Base-by-base conservation (phyloP, 352 stramenopile species). In the Phytophthora ohioensis region DNA sequence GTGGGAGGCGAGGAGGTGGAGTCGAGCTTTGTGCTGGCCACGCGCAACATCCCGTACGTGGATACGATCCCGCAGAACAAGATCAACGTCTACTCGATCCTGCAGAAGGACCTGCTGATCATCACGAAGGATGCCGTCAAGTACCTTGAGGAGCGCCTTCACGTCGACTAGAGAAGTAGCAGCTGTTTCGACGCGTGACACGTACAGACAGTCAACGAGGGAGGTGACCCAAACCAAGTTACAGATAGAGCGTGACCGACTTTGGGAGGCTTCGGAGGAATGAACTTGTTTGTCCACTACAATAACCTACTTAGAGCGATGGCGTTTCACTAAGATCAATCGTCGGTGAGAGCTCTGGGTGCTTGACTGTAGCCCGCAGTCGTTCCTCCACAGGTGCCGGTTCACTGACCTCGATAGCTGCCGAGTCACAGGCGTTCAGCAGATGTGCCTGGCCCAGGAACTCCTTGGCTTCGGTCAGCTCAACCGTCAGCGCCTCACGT, bases 1-100 rank as follows among this genome's bases (percentile, higher is more conserved):
- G 79, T 96, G 17, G 87, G 91, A 53, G 82, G 86, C 49, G 79
- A 88, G 53, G 84, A 94, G 47, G 79, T 93, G 35, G 79, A 82
- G 21, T 84, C 79, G 54, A 93, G 90, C 76, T 95, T 96, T 32
- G 38, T 88, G 71, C 72, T 94, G 46, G 83, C 85, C n/a, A 95
- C 86, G 52, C 82, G 87, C 71, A 96, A 96, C 82, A 86, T 96
- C 67, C 85, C 87, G 55, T 87, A 91, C 75, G 82, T 96, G 43
- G 88, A 93, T 72, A 89, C 86, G 62, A 73, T 96, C 45, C 79
- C 86, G 73, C 84, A 94, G 80, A 79, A 92, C 76, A 94, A 95
- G 84, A 88, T 96, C 77, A 96, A 95, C 73, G 87, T 95, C 42
- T 96, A 96, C 82, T 93, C 89, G 73, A 95, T 96, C 76, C 62